Evolutionary conservation across 1,139 yeast genomes (phyloP).

Genomic region (Protomyces gravidus): DNA sequence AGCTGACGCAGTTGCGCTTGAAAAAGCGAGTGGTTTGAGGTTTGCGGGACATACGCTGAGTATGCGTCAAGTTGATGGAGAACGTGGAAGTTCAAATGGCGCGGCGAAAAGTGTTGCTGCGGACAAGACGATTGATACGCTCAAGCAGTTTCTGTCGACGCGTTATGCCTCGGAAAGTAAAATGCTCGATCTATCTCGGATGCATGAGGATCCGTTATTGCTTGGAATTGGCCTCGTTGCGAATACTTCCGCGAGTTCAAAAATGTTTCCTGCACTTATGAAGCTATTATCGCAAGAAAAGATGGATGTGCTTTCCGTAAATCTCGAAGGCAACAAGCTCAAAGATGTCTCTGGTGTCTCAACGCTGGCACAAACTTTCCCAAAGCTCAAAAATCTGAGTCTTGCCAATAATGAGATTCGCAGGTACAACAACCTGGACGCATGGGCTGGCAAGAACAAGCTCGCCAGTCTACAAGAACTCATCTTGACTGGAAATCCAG

Average conservation of each 20-base stretch:
- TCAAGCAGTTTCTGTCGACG: slow-evolving; percentile 57
- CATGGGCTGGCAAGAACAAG: slow-evolving; percentile 62
- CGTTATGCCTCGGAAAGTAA: slow-evolving; percentile 64
- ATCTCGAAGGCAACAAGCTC: slow-evolving; percentile 66
- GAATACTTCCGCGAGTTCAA: slow-evolving; percentile 48
- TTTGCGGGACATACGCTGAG: slow-evolving; percentile 67
- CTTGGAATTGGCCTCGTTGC: slow-evolving; percentile 62
- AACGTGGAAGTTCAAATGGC: slow-evolving; percentile 25
- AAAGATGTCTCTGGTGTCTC: slow-evolving; percentile 60
- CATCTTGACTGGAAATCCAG: slow-evolving; percentile 72
- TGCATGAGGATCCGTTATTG: slow-evolving; percentile 63
- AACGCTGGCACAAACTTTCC: slow-evolving; percentile 68
- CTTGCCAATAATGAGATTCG: slow-evolving; percentile 68
- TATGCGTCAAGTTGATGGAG: slow-evolving; percentile 36
- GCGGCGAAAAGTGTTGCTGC: slow-evolving; percentile 37
- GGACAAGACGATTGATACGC: slow-evolving; percentile 54
- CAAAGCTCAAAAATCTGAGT: slow-evolving; percentile 70
- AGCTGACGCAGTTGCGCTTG: slow-evolving; percentile 17
- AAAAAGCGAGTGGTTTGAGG: slow-evolving; percentile 51
- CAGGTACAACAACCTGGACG: slow-evolving; percentile 58
- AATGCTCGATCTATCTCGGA: slow-evolving; percentile 65
- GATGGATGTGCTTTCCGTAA: slow-evolving; percentile 60
- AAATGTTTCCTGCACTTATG: slow-evolving; percentile 83
- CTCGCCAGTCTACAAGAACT: slow-evolving; percentile 70
- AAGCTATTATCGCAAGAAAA: slow-evolving; percentile 60